Evolutionary conservation across 345 rosid genomes (phyloP).

Genomic region (Acer saccharum): DNA sequence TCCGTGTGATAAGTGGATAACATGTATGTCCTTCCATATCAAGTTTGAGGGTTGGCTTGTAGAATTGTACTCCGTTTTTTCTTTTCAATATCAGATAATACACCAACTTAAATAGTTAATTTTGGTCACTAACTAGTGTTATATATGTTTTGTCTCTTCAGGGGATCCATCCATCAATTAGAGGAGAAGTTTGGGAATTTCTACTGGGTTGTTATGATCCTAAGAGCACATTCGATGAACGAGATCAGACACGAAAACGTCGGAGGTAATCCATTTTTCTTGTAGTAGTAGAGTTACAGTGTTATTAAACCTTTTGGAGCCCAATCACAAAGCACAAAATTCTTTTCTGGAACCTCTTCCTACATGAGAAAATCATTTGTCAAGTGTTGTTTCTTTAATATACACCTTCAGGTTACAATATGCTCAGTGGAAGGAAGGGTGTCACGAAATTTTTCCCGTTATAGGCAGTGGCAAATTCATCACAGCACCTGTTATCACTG

Average conservation of each 20-base stretch:
- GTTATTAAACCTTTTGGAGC: conserved; percentile 9
- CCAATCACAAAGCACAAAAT: neutral
- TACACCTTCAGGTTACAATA: conserved; percentile 62
- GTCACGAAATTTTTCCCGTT: conserved; percentile 70
- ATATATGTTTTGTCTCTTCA: conserved; percentile 19
- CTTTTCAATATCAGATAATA: neutral
- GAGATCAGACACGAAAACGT: conserved; percentile 68
- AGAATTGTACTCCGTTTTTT: neutral
- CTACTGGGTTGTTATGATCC: conserved; percentile 94
- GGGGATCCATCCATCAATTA: conserved; percentile 97
- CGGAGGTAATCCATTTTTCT: conserved; percentile 62
- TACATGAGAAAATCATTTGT: conserved; percentile 9
- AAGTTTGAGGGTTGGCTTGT: neutral
- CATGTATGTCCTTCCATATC: neutral
- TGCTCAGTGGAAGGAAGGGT: conserved; percentile 79
- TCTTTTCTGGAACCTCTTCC: conserved; percentile 8
- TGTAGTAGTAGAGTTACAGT: neutral
- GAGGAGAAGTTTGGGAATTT: conserved; percentile 99
- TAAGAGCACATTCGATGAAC: conserved; percentile 83
- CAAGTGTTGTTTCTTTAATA: conserved; percentile 13
- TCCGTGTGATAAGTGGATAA: neutral
- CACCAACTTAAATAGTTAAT: neutral
- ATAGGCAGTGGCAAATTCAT: conserved; percentile 85
- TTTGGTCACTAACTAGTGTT: neutral
- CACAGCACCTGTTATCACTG: conserved; percentile 91